Evolutionary conservation across 1,139 yeast genomes (phyloP).

Genomic region (Taphrina deformans): DNA sequence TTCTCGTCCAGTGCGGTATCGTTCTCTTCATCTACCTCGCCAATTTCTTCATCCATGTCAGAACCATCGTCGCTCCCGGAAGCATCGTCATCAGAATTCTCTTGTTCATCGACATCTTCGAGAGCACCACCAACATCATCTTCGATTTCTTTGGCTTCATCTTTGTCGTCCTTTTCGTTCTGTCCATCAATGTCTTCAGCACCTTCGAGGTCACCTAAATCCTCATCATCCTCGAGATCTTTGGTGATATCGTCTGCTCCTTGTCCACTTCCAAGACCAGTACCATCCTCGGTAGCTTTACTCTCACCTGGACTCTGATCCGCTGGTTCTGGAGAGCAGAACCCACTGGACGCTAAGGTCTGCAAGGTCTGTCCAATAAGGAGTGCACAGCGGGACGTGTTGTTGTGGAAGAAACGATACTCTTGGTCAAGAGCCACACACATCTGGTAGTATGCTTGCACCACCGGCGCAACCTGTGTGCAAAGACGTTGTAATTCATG

Average conservation of each 20-base stretch:
- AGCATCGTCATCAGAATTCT: conserved; percentile 53
- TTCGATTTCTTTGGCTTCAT: conserved; percentile 81
- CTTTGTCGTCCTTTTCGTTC: conserved; percentile 46
- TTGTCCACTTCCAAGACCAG: conserved; percentile 97
- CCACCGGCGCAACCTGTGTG: conserved; percentile 10
- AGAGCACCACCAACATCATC: conserved; percentile 96
- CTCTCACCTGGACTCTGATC: conserved; percentile 56
- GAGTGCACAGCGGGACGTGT: conserved; percentile 49
- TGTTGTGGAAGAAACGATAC: conserved; percentile 7
- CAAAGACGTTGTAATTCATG: background rate
- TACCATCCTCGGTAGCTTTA: conserved; percentile 56
- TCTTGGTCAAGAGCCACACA: background rate
- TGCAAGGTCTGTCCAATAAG: conserved; percentile 40
- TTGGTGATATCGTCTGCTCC: conserved; percentile 80
- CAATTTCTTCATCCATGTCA: conserved; percentile 81
- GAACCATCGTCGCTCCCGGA: conserved; percentile 86
- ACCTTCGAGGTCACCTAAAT: conserved; percentile 83
- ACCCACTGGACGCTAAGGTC: conserved; percentile 76
- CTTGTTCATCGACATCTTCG: conserved; percentile 63
- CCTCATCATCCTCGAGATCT: conserved; percentile 91
- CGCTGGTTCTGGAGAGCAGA: conserved; percentile 86
- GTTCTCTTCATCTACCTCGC: conserved; percentile 84
- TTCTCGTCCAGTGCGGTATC: conserved; percentile 96
- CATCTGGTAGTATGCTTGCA: background rate
- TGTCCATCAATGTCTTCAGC: conserved; percentile 55